These are phyloP conservation scores for Penicillium sp. DNA, from an alignment of 2,329 filamentous ascomycete species.

Conservation along the genomic window DNA sequence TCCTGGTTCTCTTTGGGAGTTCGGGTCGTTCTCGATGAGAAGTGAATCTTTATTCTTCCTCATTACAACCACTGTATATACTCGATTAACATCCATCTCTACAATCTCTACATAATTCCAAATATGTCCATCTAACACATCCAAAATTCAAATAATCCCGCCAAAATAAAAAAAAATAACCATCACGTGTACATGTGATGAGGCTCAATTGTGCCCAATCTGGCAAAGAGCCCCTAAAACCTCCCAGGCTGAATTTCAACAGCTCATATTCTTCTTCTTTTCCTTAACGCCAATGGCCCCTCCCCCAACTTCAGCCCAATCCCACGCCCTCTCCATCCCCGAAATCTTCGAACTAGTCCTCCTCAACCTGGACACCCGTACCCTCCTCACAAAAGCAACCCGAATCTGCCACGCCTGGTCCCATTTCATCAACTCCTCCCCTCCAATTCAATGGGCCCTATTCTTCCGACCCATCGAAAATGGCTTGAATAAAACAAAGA, in stretches of 20 bases:
- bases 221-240: background rate
- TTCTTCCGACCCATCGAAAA: conserved; percentile 1
- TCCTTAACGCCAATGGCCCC: background rate
- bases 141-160: background rate
- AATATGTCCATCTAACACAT: background rate
- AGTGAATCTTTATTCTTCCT: background rate
- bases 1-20: conserved; percentile 62
- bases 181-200: background rate
- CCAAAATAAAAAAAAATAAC: background rate
- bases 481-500: background rate
- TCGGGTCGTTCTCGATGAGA: conserved; percentile 14
- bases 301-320: background rate
- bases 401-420: conserved; percentile 4
- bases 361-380: conserved; percentile 6
- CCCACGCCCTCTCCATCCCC: conserved; percentile 1
- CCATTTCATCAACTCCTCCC: conserved; percentile 1
- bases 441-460: background rate
- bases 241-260: background rate
- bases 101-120: background rate
- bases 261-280: background rate
- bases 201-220: background rate
- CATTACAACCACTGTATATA: conserved; percentile 1
- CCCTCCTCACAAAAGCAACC: conserved; percentile 8
- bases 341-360: conserved; percentile 11
- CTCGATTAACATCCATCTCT: background rate